Conservation (phyloP, 768 basidiomycete genomes). For the Lepiota subincarnata region DNA sequence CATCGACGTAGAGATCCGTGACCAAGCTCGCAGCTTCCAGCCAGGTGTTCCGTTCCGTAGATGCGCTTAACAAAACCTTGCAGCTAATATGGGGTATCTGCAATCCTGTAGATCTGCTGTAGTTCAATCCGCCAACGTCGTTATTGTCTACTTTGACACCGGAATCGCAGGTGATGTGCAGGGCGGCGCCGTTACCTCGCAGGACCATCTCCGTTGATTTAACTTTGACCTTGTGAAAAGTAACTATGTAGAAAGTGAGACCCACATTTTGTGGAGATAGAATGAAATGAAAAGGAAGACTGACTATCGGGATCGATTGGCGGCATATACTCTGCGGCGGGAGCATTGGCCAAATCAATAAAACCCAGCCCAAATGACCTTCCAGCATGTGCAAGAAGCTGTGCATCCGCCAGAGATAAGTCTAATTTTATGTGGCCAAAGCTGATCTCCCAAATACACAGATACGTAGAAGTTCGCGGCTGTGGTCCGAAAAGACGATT, state of each 20-base stretch:
- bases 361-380: conserved; percentile 67
- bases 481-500: conserved; percentile 88
- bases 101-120: conserved; percentile 61
- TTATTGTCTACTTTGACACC: conserved; percentile 71
- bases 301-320: conserved; percentile 75
- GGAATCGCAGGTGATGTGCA: conserved; percentile 48
- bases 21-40: conserved; percentile 55
- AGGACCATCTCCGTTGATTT: conserved; percentile 53
- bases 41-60: conserved; percentile 48
- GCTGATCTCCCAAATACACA: conserved; percentile 92
- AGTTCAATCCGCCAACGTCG: conserved; percentile 65
- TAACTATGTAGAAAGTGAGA: conserved; percentile 47
- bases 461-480: conserved; percentile 79
- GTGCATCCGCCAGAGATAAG: conserved; percentile 50
- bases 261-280: conserved; percentile 3
- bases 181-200: conserved; percentile 46
- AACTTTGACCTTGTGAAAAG: conserved; percentile 71
- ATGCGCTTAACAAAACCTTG: conserved; percentile 46
- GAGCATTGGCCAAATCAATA: conserved; percentile 74
- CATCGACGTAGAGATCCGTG: conserved; percentile 59
- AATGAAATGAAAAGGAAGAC: conserved; percentile 18
- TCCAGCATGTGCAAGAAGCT: conserved; percentile 46
- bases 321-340: conserved; percentile 62
- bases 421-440: conserved; percentile 59
- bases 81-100: conserved; percentile 47